Evolutionary conservation across 768 basidiomycete species (phyloP), one percentile per base, ranked within the genome.

Genomic region (Mycena floridula): DNA sequence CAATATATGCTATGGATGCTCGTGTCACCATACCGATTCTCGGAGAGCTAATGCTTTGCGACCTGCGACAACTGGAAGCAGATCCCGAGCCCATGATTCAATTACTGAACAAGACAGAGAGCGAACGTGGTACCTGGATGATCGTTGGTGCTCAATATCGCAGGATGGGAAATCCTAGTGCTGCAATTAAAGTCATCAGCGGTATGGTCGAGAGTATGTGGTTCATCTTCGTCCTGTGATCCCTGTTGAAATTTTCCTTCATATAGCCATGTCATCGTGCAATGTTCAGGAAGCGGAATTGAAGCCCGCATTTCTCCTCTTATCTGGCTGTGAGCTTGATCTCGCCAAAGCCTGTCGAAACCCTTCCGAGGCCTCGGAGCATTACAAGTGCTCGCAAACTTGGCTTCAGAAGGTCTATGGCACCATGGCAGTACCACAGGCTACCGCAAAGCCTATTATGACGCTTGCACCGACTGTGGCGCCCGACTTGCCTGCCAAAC

Each of bases 71-170:
- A 15, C 63, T 77, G 15, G 65, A 68, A 45, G 60, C 63, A n/a
- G 63, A 78, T 53, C 72, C 74, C 6, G 49, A 52, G 23, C 56
- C 63, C 7, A 68, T 77, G 42, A 74, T 79, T 26, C 57, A 65
- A 30, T 55, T 79, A 8, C 62, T 82, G 5, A 71, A 66, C 45
- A 47, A 58, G 4, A 67, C 73, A 2, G 58, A 60, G 5, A 69
- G 69, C 37, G 76, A 76, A 49, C 65, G 71, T 40, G 74, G 68
- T 23, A 74, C 66, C 47, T 82, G 79, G 76, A 73, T 81, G 67
- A 61, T 72, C 11, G 73, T 77, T 15, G 78, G 62, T 5, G 76
- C 70, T 1, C 64, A 68, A 50, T 81, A 79, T 59, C 73, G 79
- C 39, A 63, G 75, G 20, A 64, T 51, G 21, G 70, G 72, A n/a